phyloP scores from a whole-genome alignment of 2,329 filamentous ascomycete species.

The Gremmenia infestans region DNA sequence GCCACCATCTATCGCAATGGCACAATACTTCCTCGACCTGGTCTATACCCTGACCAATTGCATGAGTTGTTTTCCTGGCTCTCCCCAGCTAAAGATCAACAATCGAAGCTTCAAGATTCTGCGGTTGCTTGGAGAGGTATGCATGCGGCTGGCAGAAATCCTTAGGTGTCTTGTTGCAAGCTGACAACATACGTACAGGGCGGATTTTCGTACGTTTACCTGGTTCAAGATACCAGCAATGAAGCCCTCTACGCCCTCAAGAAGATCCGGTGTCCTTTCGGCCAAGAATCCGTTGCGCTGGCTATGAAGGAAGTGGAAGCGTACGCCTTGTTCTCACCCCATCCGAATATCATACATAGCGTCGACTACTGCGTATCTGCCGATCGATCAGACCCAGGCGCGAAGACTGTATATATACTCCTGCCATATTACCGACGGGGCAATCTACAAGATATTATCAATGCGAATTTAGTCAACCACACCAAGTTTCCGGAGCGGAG shows the following conservation, averaged over 20 bases:
- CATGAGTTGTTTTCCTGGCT: conserved; percentile 92
- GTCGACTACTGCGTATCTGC: conserved; percentile 78
- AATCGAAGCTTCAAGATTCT: conserved; percentile 92
- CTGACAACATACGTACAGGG: conserved; percentile 49
- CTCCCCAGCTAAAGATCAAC: conserved; percentile 93
- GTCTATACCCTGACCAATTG: conserved; percentile 91
- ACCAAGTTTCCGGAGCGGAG: conserved; percentile 81
- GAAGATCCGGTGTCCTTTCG: conserved; percentile 98
- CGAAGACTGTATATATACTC: conserved; percentile 94
- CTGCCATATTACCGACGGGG: conserved; percentile 92
- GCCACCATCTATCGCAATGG: conserved; percentile 46
- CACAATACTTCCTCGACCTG: conserved; percentile 80
- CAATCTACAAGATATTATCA: conserved; percentile 97
- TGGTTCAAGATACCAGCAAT: conserved; percentile 84
- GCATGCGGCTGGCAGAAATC: conserved; percentile 17
- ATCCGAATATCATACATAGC: conserved; percentile 80
- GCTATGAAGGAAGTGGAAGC: conserved; percentile 97
- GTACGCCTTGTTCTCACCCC: conserved; percentile 81
- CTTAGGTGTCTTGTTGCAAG: background rate
- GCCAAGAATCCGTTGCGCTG: conserved; percentile 89
- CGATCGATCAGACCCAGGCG: conserved; percentile 61
- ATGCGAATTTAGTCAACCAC: conserved; percentile 96
- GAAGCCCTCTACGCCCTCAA: conserved; percentile 90
- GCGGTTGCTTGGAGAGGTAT: conserved; percentile 84
- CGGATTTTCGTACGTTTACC: conserved; percentile 98